A percentile compares a stretch with the other conserved stretches of the same genome.
phyloP scores from a whole-genome alignment of 352 stramenopile species.

The Elongisporangium anandrum region DNA sequence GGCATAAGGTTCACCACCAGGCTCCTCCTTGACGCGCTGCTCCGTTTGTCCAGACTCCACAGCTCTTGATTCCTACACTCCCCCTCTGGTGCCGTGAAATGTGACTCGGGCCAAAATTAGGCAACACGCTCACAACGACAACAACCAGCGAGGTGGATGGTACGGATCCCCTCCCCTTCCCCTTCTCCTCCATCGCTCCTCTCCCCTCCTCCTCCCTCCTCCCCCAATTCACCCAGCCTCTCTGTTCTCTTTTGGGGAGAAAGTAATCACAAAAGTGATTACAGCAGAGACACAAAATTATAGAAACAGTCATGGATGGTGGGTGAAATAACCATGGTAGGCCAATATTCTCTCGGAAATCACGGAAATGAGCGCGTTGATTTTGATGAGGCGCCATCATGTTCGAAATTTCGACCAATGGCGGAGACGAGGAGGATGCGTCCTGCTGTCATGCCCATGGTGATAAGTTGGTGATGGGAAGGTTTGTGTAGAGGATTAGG shows the following conservation, averaged over 20 bases:
- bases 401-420: neutral
- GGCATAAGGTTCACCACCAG: constrained; percentile 6
- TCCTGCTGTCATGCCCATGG: neutral
- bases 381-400: neutral
- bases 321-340: neutral
- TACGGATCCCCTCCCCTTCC: neutral
- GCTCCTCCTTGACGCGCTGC: neutral
- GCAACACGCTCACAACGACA: neutral
- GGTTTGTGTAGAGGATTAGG: neutral
- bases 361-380: neutral
- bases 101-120: neutral
- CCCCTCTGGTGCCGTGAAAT: constrained; percentile 4
- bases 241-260: neutral
- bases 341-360: no score
- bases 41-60: neutral
- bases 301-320: neutral
- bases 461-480: neutral
- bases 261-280: neutral
- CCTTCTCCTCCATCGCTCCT: neutral
- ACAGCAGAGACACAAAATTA: neutral
- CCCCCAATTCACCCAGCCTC: neutral
- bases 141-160: neutral
- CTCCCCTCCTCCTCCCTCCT: neutral
- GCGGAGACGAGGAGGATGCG: neutral
- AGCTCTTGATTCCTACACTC: neutral